Percentiles rank a stretch among this genome's conserved stretches.
These are phyloP conservation scores for Pleurozium schreberi DNA, from an alignment of 225 moss, liverwort and hornwort species.

Conservation along the genomic window DNA sequence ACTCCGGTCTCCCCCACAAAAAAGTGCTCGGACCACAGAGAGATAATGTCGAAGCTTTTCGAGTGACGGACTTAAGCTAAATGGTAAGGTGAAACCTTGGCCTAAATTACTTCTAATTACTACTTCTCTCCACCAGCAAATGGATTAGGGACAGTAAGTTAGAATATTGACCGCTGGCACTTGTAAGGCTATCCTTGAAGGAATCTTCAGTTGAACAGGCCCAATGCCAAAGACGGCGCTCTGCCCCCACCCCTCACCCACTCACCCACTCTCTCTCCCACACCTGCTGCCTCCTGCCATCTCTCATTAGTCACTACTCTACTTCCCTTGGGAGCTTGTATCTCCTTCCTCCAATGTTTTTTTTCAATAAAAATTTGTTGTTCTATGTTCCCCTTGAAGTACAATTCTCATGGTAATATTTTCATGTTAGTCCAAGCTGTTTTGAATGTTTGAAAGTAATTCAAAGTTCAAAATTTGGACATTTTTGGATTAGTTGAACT, in stretches of 20 bases:
- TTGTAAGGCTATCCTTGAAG: neutral
- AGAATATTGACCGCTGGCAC: neutral
- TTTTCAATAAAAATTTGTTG: no score
- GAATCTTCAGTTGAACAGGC: neutral
- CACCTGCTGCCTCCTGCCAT: neutral
- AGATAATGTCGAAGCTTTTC: neutral
- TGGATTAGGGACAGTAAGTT: neutral
- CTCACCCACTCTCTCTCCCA: neutral
- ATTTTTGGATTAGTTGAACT: no score
- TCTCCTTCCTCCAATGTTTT: no score
- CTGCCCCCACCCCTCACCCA: neutral
- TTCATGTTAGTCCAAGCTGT: no score
- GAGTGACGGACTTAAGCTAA: neutral
- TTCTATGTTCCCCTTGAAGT: no score
- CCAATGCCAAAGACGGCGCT: constrained; percentile 6
- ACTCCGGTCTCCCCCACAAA: neutral
- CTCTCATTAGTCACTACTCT: neutral
- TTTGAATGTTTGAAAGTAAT: no score
- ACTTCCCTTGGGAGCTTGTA: no score
- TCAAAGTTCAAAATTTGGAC: no score
- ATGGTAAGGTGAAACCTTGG: no score
- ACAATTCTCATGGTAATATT: no score
- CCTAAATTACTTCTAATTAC: no score
- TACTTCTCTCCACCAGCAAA: no score
- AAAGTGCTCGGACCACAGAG: neutral